A percentile compares a stretch with the other conserved stretches of the same genome.
phyloP scores from a whole-genome alignment of 257 asterid genomes.

The Rauvolfia tetraphylla region DNA sequence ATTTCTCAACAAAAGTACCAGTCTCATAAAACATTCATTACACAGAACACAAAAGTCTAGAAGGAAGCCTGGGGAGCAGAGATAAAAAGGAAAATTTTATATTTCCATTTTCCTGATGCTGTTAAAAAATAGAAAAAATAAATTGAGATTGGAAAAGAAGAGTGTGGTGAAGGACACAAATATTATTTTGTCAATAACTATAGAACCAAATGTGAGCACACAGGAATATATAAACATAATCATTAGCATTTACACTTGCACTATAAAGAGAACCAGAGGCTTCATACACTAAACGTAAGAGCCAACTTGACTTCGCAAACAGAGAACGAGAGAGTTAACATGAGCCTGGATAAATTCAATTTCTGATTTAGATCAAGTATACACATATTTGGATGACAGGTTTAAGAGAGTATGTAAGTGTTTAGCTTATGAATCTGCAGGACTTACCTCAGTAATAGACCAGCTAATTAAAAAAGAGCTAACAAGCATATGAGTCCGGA shows the following conservation, averaged over 20 bases:
- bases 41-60: not conserved
- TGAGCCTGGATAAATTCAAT: not conserved
- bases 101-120: not conserved
- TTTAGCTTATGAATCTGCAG: conserved; percentile 13
- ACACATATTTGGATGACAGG: not conserved
- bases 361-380: not conserved
- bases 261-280: not conserved
- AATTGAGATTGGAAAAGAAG: not conserved
- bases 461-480: conserved; percentile 75
- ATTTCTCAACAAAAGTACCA: not conserved
- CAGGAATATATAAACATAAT: not conserved
- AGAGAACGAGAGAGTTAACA: not conserved
- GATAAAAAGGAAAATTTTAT: not conserved
- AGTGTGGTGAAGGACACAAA: not conserved
- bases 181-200: not conserved
- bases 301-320: not conserved
- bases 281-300: not conserved
- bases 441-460: conserved; percentile 71
- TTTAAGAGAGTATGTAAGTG: not conserved
- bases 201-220: not conserved
- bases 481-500: conserved; percentile 62
- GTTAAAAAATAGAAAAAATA: not conserved
- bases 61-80: not conserved
- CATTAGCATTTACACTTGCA: no score
- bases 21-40: not conserved